A percentile compares a stretch with the other conserved stretches of the same genome.
Conservation (phyloP, 192 early-diverging fungal genomes). For the Umbelopsis sp. region DNA sequence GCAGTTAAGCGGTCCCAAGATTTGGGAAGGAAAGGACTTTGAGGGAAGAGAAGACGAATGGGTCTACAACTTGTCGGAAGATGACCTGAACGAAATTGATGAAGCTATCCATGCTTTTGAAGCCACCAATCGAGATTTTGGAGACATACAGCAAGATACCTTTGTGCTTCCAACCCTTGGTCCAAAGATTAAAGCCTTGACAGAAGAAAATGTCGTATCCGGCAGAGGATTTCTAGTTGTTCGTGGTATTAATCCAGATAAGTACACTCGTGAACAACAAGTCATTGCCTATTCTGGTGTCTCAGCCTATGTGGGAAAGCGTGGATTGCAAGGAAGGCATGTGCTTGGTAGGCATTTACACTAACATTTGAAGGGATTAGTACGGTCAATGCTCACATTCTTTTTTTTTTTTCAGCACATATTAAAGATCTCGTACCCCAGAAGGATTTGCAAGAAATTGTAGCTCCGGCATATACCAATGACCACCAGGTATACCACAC, state of each 20-base stretch:
- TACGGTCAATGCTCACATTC: background rate
- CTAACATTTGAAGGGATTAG: background rate
- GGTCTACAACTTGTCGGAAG: slow-evolving; percentile 21
- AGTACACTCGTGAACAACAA: slow-evolving; percentile 25
- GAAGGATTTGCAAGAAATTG: slow-evolving; percentile 21
- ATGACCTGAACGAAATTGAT: slow-evolving; percentile 28
- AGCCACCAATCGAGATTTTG: slow-evolving; percentile 1
- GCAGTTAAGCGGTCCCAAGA: slow-evolving; percentile 25
- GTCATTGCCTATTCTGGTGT: slow-evolving; percentile 33
- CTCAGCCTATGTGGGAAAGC: slow-evolving; percentile 26
- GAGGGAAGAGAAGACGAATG: slow-evolving; percentile 26
- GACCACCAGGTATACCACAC: slow-evolving; percentile 35
- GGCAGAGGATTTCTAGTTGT: slow-evolving; percentile 31
- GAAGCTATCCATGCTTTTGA: slow-evolving; percentile 24
- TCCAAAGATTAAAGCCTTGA: slow-evolving; percentile 18
- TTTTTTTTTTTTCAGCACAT: slow-evolving; percentile 18
- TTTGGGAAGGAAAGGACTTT: slow-evolving; percentile 27
- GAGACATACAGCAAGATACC: slow-evolving; percentile 11
- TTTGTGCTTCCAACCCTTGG: slow-evolving; percentile 22
- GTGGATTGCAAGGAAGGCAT: slow-evolving; percentile 27
- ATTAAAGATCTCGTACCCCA: slow-evolving; percentile 30
- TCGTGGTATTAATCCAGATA: slow-evolving; percentile 28
- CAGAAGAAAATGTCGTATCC: slow-evolving; percentile 26
- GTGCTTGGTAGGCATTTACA: slow-evolving; percentile 18
- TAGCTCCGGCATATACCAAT: slow-evolving; percentile 33